Evolutionary conservation across 23 red algal genomes (phyloP), one percentile per base, ranked within the genome.

Genomic region (Rhodosorus marinus): DNA sequence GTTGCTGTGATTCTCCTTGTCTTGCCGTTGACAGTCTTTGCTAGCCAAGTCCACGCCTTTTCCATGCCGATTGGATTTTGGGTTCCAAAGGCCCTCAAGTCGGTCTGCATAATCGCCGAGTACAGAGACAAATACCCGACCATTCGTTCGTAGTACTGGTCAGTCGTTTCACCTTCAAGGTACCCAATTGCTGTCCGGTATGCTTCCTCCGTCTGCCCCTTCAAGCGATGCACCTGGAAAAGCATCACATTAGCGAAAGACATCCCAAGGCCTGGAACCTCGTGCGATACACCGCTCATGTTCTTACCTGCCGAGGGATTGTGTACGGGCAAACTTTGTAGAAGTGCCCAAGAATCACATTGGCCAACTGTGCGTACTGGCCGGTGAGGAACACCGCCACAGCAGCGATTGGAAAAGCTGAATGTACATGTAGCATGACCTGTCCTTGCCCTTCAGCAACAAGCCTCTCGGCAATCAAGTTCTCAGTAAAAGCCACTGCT

Each of bases 31-130:
- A 43, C 38, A 11, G 38, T 43, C 17, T 17, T 11, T 17, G 38
- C 38, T 11, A 43, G 38, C 38, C 38, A 43, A 11, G 17, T 43
- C 38, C 38, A 43, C 11, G 11, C 38, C 11, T 43, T 11, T 17
- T 43, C 38, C 11, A 43, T 43, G 38, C 38, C 38, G 38, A 11
- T 11, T 43, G 38, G 38, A 17, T 43, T 43, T 17, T 43, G 38
- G 47, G 47, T 26, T 4, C 22, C 47, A 0, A 50, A 22, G 47
- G 47, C 47, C 6, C 22, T 26, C 47, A 64, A 19, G 34, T 75
- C 51, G 31, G 82, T 92, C 34, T 92, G 82, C 20, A 76, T 8
- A 20, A 92, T 52, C 2, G 82, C 82, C 20, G 72, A 72, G 33
- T 66, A 72, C 9, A 78, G 46, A 29, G 62, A 32, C 9, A 92